Conservation (phyloP, 2,329 filamentous ascomycete genomes). For the Fusarium sp. region DNA sequence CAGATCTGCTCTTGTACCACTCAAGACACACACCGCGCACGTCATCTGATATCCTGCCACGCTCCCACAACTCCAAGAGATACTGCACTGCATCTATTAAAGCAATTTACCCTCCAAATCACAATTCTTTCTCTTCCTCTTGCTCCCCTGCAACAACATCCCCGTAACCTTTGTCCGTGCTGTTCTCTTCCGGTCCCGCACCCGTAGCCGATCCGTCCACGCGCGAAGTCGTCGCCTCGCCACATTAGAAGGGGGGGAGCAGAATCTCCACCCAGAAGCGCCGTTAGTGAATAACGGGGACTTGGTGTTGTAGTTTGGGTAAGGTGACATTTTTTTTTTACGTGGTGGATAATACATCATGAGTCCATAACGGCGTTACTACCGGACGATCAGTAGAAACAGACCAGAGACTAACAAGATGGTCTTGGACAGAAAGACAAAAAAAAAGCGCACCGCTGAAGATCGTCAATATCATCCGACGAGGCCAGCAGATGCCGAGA, state of each 20-base stretch:
- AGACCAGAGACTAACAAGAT: constrained; percentile 15
- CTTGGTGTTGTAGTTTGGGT: constrained; percentile 6
- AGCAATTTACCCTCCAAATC: background rate
- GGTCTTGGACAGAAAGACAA: constrained; percentile 4
- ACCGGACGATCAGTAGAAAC: constrained; percentile 14
- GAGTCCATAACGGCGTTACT: background rate
- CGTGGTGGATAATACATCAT: background rate
- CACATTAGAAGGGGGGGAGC: background rate
- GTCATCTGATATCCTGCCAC: constrained; percentile 33
- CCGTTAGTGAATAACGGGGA: constrained; percentile 2
- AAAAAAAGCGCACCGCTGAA: constrained; percentile 22
- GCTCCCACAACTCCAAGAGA: constrained; percentile 3
- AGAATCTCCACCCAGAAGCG: background rate
- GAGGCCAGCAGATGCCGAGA: constrained; percentile 1
- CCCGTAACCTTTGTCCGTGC: constrained; percentile 12
- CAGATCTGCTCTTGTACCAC: constrained; percentile 6
- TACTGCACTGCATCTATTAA: constrained; percentile 9
- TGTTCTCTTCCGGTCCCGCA: constrained; percentile 11
- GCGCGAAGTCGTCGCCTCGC: constrained; percentile 5
- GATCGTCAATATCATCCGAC: constrained; percentile 26
- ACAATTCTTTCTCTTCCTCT: background rate
- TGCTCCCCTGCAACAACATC: constrained; percentile 1
- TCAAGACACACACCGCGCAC: constrained; percentile 11
- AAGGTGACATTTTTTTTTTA: constrained; percentile 25
- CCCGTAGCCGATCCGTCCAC: constrained; percentile 22